A percentile compares a stretch with the other conserved stretches of the same genome.
These are phyloP conservation scores for Trametes coccinea DNA, from an alignment of 768 basidiomycete species.

Conservation along the genomic window DNA sequence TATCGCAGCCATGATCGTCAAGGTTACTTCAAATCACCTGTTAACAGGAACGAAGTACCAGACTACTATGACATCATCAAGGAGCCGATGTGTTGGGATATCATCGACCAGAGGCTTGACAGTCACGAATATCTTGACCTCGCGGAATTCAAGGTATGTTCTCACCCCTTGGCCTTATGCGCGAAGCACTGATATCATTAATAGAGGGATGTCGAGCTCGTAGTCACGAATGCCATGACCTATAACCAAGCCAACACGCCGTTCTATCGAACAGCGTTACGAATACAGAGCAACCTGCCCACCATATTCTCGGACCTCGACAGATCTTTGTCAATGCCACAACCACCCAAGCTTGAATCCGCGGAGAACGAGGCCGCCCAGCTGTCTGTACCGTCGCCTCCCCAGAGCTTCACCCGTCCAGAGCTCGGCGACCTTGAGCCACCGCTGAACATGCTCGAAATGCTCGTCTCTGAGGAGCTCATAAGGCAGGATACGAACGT, in stretches of 20 bases:
- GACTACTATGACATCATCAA: conserved; percentile 90
- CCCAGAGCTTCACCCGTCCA: conserved; percentile 5
- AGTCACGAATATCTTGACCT: conserved; percentile 80
- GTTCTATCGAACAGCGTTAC: conserved; percentile 67
- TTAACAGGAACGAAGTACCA: conserved; percentile 74
- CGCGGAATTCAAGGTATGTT: conserved; percentile 66
- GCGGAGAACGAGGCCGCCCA: background rate
- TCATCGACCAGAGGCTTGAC: conserved; percentile 81
- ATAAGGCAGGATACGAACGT: conserved; percentile 57
- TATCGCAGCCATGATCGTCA: conserved; percentile 63
- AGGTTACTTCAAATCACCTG: conserved; percentile 81
- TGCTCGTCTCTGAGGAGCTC: conserved; percentile 52
- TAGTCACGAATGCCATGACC: conserved; percentile 79
- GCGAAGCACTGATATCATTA: background rate
- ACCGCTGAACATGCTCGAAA: conserved; percentile 52
- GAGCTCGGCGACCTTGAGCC: conserved; percentile 75
- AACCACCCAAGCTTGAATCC: conserved; percentile 4
- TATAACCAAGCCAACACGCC: conserved; percentile 82
- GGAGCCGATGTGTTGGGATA: conserved; percentile 86
- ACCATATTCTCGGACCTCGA: conserved; percentile 46
- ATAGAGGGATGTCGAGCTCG: conserved; percentile 80
- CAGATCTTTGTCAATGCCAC: conserved; percentile 11
- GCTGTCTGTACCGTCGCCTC: background rate
- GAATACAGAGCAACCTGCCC: conserved; percentile 50
- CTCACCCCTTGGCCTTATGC: background rate